Evolutionary conservation across 2,329 filamentous ascomycete genomes (phyloP).

Genomic region (Ophiostoma ips): DNA sequence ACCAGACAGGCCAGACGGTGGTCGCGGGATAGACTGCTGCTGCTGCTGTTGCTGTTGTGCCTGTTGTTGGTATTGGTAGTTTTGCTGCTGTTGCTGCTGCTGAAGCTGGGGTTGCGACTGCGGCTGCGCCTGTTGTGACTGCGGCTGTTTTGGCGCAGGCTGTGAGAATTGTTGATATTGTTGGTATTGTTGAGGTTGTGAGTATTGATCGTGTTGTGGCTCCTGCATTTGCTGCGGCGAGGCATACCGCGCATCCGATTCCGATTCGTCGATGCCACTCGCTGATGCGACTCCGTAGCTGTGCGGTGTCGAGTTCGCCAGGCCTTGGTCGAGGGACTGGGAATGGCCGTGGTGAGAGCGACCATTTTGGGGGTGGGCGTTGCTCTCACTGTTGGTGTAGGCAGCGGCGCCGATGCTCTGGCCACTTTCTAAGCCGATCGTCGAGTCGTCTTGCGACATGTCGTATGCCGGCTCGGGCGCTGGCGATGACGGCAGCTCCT

Average conservation of each 20-base stretch:
- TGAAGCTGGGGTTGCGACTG: conserved; percentile 8
- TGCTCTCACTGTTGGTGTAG: conserved; percentile 13
- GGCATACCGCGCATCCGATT: conserved; percentile 7
- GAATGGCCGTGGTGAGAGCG: conserved; percentile 29
- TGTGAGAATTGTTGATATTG: conserved; percentile 3
- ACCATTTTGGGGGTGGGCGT: conserved; percentile 14
- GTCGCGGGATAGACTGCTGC: conserved; percentile 34
- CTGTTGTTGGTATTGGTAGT: conserved; percentile 7
- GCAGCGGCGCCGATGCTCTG: conserved; percentile 22
- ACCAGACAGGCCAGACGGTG: conserved; percentile 39
- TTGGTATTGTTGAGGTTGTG: conserved; percentile 11
- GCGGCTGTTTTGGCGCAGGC: conserved; percentile 4
- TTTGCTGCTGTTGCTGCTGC: conserved; percentile 8
- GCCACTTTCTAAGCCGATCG: conserved; percentile 35
- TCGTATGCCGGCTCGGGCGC: not conserved
- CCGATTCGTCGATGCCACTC: conserved; percentile 20
- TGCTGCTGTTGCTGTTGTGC: conserved; percentile 29
- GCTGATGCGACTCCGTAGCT: conserved; percentile 6
- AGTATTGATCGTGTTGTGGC: conserved; percentile 5
- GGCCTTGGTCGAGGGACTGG: conserved; percentile 36
- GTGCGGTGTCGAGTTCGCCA: conserved; percentile 25
- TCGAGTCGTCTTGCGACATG: conserved; percentile 29
- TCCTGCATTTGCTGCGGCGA: conserved; percentile 10
- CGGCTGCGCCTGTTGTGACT: conserved; percentile 6
- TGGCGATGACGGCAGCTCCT: not conserved